These are phyloP conservation scores for Hansfordia pulvinata DNA, from an alignment of 2,329 filamentous ascomycete species.

Conservation along the genomic window DNA sequence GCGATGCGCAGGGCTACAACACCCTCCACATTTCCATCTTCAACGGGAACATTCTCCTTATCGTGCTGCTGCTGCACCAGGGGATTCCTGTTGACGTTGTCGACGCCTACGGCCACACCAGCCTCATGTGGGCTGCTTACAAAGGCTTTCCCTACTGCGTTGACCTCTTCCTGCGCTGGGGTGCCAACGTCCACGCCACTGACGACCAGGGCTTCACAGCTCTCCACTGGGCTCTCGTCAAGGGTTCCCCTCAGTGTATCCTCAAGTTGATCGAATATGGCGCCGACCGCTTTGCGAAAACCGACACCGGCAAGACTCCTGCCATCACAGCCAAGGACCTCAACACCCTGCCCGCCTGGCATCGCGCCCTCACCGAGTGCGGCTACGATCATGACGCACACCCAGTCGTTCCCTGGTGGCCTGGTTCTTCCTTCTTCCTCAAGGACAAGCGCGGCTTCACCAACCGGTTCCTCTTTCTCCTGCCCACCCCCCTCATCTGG, in stretches of 20 bases:
- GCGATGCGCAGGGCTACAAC: slow-evolving; percentile 94
- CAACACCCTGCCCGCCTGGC: slow-evolving; percentile 73
- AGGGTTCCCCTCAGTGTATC: slow-evolving; percentile 78
- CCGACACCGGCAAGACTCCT: slow-evolving; percentile 81
- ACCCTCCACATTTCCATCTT: slow-evolving; percentile 94
- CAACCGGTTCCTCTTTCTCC: slow-evolving; percentile 77
- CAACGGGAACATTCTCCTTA: slow-evolving; percentile 84
- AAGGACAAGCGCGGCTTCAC: slow-evolving; percentile 70
- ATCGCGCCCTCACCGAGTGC: slow-evolving; percentile 66
- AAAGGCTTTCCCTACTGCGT: slow-evolving; percentile 91
- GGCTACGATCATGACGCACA: slow-evolving; percentile 74
- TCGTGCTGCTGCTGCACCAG: slow-evolving; percentile 83
- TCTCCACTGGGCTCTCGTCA: slow-evolving; percentile 91
- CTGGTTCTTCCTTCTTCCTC: slow-evolving; percentile 55
- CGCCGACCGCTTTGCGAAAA: slow-evolving; percentile 83
- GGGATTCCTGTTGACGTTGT: slow-evolving; percentile 87
- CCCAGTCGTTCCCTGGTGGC: slow-evolving; percentile 55
- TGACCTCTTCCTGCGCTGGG: slow-evolving; percentile 86
- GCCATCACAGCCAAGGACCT: slow-evolving; percentile 77
- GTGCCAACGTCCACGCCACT: slow-evolving; percentile 77
- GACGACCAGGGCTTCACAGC: slow-evolving; percentile 93
- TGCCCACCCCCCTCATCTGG: slow-evolving; percentile 70
- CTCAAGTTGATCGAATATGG: slow-evolving; percentile 94
- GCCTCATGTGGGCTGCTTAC: slow-evolving; percentile 97
- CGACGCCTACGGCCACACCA: slow-evolving; percentile 83